Conservation (phyloP, 1,284 basidiomycete genomes). For the Volvariella volvacea region DNA sequence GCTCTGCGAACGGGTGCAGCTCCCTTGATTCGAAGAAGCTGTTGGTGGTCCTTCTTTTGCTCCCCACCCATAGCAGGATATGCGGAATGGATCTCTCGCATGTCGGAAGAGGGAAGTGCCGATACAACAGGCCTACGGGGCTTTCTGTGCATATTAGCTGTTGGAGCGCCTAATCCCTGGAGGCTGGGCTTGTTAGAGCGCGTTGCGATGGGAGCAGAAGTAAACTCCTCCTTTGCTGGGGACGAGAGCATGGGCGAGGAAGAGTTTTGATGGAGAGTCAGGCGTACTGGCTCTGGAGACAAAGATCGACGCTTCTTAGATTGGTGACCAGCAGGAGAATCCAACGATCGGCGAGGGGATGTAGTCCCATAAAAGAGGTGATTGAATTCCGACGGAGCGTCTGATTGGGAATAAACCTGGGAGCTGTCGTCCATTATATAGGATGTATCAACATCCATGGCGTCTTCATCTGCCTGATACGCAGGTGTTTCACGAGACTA, state of each 20-base stretch:
- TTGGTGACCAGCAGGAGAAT: constrained; percentile 35
- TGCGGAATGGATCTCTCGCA: constrained; percentile 30
- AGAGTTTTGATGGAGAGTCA: constrained; percentile 28
- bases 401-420: constrained; percentile 32
- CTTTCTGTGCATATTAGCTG: constrained; percentile 46
- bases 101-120: constrained; percentile 42
- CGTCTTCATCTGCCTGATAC: constrained; percentile 47
- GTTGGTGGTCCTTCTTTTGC: constrained; percentile 15
- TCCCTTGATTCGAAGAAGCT: constrained; percentile 17
- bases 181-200: constrained; percentile 49
- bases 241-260: constrained; percentile 62
- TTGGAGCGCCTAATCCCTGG: constrained; percentile 53
- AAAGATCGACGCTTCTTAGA: constrained; percentile 63
- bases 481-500: constrained; percentile 16
- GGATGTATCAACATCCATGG: constrained; percentile 70
- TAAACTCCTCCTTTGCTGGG: constrained; percentile 63
- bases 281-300: constrained; percentile 48
- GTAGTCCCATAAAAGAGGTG: constrained; percentile 54
- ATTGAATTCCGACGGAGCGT: constrained; percentile 49
- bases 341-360: constrained; percentile 39
- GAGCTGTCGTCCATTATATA: constrained; percentile 26
- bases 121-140: constrained; percentile 61
- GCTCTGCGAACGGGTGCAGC: constrained; percentile 56
- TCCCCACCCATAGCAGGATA: constrained; percentile 29
- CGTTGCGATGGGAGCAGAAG: constrained; percentile 36